These are phyloP conservation scores for Hypoxylon lienhwacheense DNA, from an alignment of 495 filamentous ascomycete species.

Conservation along the genomic window DNA sequence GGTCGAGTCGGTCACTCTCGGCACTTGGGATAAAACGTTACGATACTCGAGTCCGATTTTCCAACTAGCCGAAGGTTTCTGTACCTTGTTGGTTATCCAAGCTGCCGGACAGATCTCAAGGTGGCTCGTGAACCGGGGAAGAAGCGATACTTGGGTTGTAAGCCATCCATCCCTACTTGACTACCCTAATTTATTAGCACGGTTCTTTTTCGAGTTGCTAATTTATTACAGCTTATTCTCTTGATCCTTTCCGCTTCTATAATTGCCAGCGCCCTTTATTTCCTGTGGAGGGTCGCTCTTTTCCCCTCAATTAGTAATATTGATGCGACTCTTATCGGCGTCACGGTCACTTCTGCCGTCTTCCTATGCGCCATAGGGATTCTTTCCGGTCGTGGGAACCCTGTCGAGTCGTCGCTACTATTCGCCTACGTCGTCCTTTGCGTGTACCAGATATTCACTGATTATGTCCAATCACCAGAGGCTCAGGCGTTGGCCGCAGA, in stretches of 20 bases:
- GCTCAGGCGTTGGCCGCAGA: slow-evolving; percentile 56
- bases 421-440: slow-evolving; percentile 97
- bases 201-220: slow-evolving; percentile 30
- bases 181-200: no score
- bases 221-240: slow-evolving; percentile 70
- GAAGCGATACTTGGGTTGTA: slow-evolving; percentile 97
- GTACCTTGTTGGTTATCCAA: slow-evolving; percentile 93
- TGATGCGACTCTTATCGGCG: slow-evolving; percentile 92
- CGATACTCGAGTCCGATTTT: slow-evolving; percentile 94
- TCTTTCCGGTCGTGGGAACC: slow-evolving; percentile 89
- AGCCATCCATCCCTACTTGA: slow-evolving; percentile 37
- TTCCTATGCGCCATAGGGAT: slow-evolving; percentile 95
- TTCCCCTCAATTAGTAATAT: slow-evolving; percentile 92
- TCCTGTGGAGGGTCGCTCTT: slow-evolving; percentile 89
- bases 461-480: slow-evolving; percentile 79
- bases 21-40: slow-evolving; percentile 85
- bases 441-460: slow-evolving; percentile 98
- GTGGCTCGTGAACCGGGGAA: slow-evolving; percentile 88
- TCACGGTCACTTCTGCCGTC: slow-evolving; percentile 84
- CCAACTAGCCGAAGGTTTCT: slow-evolving; percentile 93
- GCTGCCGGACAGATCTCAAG: slow-evolving; percentile 91
- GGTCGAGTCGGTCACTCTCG: slow-evolving; percentile 74
- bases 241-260: slow-evolving; percentile 85
- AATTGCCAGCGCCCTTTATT: slow-evolving; percentile 92
- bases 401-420: slow-evolving; percentile 91